Percentiles rank a stretch among this genome's conserved stretches.
Evolutionary conservation across 306 rosid species (phyloP).

Genomic region (Cucurbita maxima): DNA sequence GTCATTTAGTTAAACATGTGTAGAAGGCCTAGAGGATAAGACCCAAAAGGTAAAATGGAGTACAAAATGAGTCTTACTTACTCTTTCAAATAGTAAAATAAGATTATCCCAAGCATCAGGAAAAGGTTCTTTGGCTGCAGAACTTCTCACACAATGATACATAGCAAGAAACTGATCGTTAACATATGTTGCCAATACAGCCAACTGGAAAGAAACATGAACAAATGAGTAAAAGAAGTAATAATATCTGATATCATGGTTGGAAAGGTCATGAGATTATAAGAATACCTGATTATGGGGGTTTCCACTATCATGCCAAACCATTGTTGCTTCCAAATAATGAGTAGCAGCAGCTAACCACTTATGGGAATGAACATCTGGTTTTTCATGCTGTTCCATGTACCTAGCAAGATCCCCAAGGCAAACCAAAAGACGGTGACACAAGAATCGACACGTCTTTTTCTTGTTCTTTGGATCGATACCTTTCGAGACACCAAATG

Average conservation of each 20-base stretch:
- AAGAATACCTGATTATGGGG: conserved; percentile 82
- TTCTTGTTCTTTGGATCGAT: conserved; percentile 29
- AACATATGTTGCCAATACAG: conserved; percentile 82
- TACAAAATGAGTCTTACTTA: conserved; percentile 27
- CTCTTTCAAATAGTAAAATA: conserved; percentile 67
- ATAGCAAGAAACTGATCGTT: conserved; percentile 89
- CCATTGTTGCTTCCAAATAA: conserved; percentile 75
- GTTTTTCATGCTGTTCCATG: conserved; percentile 59
- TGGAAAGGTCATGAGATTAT: not conserved
- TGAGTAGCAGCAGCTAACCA: conserved; percentile 88
- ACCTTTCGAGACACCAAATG: conserved; percentile 16
- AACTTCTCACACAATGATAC: conserved; percentile 91
- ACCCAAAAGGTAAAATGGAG: not conserved
- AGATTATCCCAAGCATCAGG: conserved; percentile 90
- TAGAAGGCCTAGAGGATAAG: not conserved
- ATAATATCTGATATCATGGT: not conserved
- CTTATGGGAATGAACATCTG: conserved; percentile 33
- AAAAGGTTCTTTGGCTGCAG: conserved; percentile 78
- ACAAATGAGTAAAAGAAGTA: not conserved
- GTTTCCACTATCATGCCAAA: conserved; percentile 92
- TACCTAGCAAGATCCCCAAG: conserved; percentile 91
- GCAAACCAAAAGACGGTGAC: conserved; percentile 89
- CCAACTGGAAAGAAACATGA: conserved; percentile 37
- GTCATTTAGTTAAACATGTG: conserved; percentile 10
- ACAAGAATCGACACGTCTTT: conserved; percentile 56